A percentile compares a stretch with the other conserved stretches of the same genome.
These are phyloP conservation scores for Trichosporon sp. DNA, from an alignment of 1,284 basidiomycete species.

Conservation along the genomic window DNA sequence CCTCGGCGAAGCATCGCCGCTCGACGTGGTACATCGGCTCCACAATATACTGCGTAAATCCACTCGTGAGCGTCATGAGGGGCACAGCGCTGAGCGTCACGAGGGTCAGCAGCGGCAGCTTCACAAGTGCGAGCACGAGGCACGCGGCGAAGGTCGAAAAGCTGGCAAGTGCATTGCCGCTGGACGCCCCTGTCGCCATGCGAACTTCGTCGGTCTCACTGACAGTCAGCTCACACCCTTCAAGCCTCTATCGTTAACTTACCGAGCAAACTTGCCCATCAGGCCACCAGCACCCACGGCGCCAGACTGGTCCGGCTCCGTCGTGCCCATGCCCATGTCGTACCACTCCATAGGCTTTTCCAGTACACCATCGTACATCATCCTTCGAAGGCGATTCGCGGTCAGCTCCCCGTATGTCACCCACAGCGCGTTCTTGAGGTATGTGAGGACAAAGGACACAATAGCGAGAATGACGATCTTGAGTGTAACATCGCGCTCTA, in stretches of 20 bases:
- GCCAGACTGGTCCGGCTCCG: slow-evolving; percentile 51
- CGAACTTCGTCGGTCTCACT: slow-evolving; percentile 95
- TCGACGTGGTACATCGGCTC: slow-evolving; percentile 65
- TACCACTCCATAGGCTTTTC: slow-evolving; percentile 79
- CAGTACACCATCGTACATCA: slow-evolving; percentile 66
- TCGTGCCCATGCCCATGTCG: slow-evolving; percentile 69
- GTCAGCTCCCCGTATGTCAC: slow-evolving; percentile 80
- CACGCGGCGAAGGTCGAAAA: slow-evolving; percentile 71
- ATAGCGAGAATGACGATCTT: slow-evolving; percentile 67
- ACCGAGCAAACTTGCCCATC: slow-evolving; percentile 91
- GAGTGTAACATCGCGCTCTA: slow-evolving; percentile 57
- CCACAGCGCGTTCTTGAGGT: slow-evolving; percentile 73
- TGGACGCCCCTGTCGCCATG: slow-evolving; percentile 68
- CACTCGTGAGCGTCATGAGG: slow-evolving; percentile 67
- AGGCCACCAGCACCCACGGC: slow-evolving; percentile 79
- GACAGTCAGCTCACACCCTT: slow-evolving; percentile 9
- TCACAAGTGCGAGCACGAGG: slow-evolving; percentile 71
- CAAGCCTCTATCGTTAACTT: not conserved
- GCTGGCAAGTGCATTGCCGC: slow-evolving; percentile 74
- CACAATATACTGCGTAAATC: slow-evolving; percentile 61
- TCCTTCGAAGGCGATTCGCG: slow-evolving; percentile 61
- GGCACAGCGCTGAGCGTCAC: slow-evolving; percentile 91
- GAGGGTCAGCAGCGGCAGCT: slow-evolving; percentile 77
- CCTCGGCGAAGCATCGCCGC: slow-evolving; percentile 61
- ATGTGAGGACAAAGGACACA: slow-evolving; percentile 66